Percentiles rank a stretch among this genome's conserved stretches.
Conservation (phyloP, 257 asterid species). For the Solanum lignicaule region DNA sequence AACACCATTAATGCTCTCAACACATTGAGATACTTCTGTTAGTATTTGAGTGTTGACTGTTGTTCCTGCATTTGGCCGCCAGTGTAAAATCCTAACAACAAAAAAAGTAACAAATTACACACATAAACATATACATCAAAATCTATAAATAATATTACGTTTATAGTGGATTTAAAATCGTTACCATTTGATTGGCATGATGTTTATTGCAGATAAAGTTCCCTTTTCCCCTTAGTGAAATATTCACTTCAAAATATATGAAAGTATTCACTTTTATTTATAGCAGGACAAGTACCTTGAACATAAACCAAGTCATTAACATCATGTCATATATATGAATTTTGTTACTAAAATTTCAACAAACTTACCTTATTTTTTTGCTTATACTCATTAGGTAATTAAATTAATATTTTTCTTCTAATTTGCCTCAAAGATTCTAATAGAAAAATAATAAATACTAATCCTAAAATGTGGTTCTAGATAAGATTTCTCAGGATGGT, state of each 20-base stretch:
- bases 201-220: too few relatives aligned
- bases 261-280: neutral
- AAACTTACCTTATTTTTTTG: neutral
- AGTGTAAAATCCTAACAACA: conserved; percentile 63
- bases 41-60: conserved; percentile 81
- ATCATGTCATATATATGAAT: neutral
- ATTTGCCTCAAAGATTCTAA: too few relatives aligned
- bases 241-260: too few relatives aligned
- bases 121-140: neutral
- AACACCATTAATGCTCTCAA: too few relatives aligned
- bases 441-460: too few relatives aligned
- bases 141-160: neutral
- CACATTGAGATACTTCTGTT: neutral
- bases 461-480: too few relatives aligned
- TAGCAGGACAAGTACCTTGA: neutral
- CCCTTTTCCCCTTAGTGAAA: too few relatives aligned
- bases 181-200: too few relatives aligned
- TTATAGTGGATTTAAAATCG: neutral
- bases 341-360: neutral
- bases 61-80: conserved; percentile 91
- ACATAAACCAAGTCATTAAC: neutral
- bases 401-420: too few relatives aligned
- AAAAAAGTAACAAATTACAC: neutral
- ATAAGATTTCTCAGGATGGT: too few relatives aligned
- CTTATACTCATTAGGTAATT: too few relatives aligned